Conservation (phyloP, 108 stramenopile species). For the Cylindrotheca fusiformis region DNA sequence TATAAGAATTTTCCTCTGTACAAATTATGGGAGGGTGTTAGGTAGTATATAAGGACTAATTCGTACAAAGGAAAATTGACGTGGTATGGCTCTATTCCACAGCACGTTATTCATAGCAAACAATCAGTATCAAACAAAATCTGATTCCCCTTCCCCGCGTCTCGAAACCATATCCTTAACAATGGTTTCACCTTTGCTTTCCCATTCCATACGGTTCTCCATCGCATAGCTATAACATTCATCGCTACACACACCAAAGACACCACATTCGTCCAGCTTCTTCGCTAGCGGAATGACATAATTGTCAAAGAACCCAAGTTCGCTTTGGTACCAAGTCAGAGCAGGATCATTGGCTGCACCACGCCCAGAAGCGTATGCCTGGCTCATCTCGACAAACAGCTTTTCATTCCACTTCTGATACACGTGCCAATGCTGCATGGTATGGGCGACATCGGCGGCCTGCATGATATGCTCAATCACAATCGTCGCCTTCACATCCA, state of each 20-base stretch:
- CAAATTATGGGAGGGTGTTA: background rate
- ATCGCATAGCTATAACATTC: constrained; percentile 18
- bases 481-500: constrained; percentile 34
- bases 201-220: constrained; percentile 17
- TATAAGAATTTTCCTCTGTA: too few species aligned
- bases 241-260: constrained; percentile 20
- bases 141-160: background rate
- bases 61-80: background rate
- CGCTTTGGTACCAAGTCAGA: constrained; percentile 39
- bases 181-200: constrained; percentile 12
- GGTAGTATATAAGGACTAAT: background rate
- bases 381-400: constrained; percentile 41
- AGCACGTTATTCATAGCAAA: background rate
- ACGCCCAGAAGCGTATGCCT: constrained; percentile 32
- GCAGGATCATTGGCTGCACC: constrained; percentile 33
- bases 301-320: constrained; percentile 33
- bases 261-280: constrained; percentile 28
- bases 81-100: background rate
- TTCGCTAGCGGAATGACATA: constrained; percentile 27
- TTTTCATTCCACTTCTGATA: constrained; percentile 53
- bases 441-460: constrained; percentile 51
- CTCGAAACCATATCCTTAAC: constrained; percentile 10
- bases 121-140: too few species aligned
- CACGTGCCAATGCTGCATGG: constrained; percentile 52
- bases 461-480: constrained; percentile 55